Conservation (phyloP, 2,329 filamentous ascomycete species). For the Eutypella sp. region DNA sequence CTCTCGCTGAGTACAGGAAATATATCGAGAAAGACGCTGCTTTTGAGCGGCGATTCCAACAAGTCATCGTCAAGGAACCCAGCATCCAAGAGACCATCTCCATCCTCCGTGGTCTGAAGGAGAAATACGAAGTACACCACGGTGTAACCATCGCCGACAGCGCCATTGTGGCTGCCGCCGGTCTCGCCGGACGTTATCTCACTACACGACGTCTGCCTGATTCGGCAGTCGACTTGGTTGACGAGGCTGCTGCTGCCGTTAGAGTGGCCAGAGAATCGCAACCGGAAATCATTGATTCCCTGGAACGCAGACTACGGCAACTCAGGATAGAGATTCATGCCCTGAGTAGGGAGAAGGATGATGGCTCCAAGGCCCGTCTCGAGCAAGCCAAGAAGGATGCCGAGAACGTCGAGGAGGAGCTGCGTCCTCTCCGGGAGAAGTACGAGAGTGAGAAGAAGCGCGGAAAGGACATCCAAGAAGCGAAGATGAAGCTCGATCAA, state of each 20-base stretch:
- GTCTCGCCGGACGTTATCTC: slow-evolving; percentile 85
- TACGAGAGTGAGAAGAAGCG: slow-evolving; percentile 91
- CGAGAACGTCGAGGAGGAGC: slow-evolving; percentile 88
- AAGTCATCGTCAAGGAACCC: slow-evolving; percentile 95
- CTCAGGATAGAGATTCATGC: slow-evolving; percentile 97
- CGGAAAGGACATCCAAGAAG: slow-evolving; percentile 86
- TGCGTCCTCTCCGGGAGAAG: slow-evolving; percentile 87
- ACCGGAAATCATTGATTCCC: slow-evolving; percentile 88
- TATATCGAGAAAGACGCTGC: slow-evolving; percentile 99
- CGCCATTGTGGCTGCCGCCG: slow-evolving; percentile 88
- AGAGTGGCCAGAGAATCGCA: slow-evolving; percentile 93
- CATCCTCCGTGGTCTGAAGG: slow-evolving; percentile 96
- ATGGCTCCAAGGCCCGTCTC: slow-evolving; percentile 80
- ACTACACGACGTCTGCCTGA: slow-evolving; percentile 88
- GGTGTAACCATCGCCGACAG: slow-evolving; percentile 94
- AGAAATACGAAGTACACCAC: slow-evolving; percentile 97
- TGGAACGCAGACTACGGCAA: slow-evolving; percentile 85
- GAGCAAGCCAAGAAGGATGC: slow-evolving; percentile 82
- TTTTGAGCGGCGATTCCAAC: slow-evolving; percentile 97
- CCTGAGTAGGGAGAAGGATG: slow-evolving; percentile 87
- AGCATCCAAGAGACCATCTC: slow-evolving; percentile 85
- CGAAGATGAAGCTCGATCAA: slow-evolving; percentile 89
- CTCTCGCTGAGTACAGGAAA: slow-evolving; percentile 91
- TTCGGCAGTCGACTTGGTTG: slow-evolving; percentile 92
- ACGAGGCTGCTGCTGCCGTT: slow-evolving; percentile 95